A percentile compares a stretch with the other conserved stretches of the same genome.
Evolutionary conservation across 202 grass and related monocot genomes (phyloP).

Genomic region (Brachypodium distachyon): DNA sequence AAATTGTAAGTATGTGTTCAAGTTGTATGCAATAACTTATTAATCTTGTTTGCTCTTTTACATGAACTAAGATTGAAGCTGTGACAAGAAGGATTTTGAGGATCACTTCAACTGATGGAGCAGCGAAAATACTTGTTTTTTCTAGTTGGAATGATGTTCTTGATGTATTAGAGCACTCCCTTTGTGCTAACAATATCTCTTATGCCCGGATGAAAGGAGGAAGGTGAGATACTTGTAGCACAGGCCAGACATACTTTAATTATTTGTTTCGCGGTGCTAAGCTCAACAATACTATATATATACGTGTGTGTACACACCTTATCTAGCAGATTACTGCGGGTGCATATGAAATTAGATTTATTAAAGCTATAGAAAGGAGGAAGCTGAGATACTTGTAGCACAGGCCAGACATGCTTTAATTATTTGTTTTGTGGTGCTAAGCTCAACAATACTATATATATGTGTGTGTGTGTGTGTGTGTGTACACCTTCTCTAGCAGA

Average conservation of each 20-base stretch:
- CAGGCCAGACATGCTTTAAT: constrained; percentile 1
- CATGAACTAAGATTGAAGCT: constrained; percentile 69
- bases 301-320: neutral
- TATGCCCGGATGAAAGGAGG: constrained; percentile 97
- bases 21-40: constrained; percentile 3
- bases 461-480: neutral
- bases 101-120: constrained; percentile 56
- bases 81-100: constrained; percentile 86
- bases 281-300: neutral
- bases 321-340: neutral
- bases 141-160: constrained; percentile 98
- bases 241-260: constrained; percentile 1
- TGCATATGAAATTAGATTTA: neutral
- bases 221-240: constrained; percentile 41
- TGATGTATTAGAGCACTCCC: constrained; percentile 81
- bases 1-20: constrained; percentile 7
- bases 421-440: neutral
- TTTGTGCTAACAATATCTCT: constrained; percentile 60
- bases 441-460: neutral
- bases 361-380: constrained; percentile 62
- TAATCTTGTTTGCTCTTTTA: constrained; percentile 1
- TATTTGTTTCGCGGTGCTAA: neutral
- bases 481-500: neutral
- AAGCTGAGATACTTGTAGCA: constrained; percentile 39
- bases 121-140: constrained; percentile 83